Conservation (phyloP, 495 filamentous ascomycete species). For the Aspergillus conjunctus region DNA sequence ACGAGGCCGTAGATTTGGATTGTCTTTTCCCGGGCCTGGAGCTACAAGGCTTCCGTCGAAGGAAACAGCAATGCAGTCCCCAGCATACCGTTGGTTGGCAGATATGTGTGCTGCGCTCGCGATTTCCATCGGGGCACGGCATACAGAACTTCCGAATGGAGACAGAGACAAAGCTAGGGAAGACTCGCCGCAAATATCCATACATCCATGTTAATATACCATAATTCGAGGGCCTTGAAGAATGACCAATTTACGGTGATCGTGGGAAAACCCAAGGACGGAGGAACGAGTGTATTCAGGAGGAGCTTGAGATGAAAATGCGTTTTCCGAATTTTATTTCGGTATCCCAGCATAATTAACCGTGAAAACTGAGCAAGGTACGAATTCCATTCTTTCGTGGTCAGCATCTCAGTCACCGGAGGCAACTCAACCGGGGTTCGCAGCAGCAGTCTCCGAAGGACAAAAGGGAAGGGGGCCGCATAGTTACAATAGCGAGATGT, state of each 20-base stretch:
- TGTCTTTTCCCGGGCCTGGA: constrained; percentile 18
- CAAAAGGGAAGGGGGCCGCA: constrained; percentile 24
- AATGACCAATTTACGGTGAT: constrained; percentile 17
- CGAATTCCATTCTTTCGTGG: constrained; percentile 21
- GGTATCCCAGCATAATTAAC: constrained; percentile 20
- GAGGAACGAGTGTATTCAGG: constrained; percentile 14
- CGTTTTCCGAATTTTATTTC: constrained; percentile 15
- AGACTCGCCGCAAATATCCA: constrained; percentile 11
- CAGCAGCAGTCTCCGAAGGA: constrained; percentile 20
- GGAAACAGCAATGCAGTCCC: constrained; percentile 25
- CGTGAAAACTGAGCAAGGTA: constrained; percentile 21
- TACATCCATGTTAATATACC: constrained; percentile 9
- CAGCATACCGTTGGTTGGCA: constrained; percentile 21
- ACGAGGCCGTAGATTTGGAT: constrained; percentile 26
- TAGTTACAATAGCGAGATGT: constrained; percentile 22
- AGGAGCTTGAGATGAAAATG: constrained; percentile 14
- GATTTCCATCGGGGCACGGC: constrained; percentile 18
- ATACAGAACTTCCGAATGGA: constrained; percentile 24
- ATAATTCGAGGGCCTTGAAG: constrained; percentile 21
- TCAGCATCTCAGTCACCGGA: constrained; percentile 12
- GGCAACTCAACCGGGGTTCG: constrained; percentile 22
- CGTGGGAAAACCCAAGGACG: constrained; percentile 9
- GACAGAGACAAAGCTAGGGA: constrained; percentile 19
- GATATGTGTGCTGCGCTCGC: constrained; percentile 10
- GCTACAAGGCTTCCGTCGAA: constrained; percentile 20